phyloP scores from a whole-genome alignment of 2,329 filamentous ascomycete genomes.

The Pseudogymnoascus sp. region DNA sequence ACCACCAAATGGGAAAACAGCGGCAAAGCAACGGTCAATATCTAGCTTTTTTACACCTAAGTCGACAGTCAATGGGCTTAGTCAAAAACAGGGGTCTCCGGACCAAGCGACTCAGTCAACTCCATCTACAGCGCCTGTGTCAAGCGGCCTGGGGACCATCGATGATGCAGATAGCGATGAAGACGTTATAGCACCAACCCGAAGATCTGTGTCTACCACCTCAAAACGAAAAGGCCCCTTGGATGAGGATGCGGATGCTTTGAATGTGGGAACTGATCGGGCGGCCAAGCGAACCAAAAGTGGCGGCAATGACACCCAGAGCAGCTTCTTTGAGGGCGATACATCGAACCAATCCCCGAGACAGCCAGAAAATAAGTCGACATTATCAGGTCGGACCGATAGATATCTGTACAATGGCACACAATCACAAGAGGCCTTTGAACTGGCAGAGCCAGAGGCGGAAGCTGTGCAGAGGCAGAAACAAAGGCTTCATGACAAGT shows the following conservation, averaged over 20 bases:
- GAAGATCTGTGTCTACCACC: constrained; percentile 17
- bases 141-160: constrained; percentile 15
- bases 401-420: constrained; percentile 43
- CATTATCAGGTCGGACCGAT: constrained; percentile 37
- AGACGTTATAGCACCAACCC: constrained; percentile 18
- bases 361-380: constrained; percentile 18
- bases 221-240: constrained; percentile 43
- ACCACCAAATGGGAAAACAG: constrained; percentile 20
- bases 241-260: constrained; percentile 39
- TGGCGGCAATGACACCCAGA: constrained; percentile 33
- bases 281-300: constrained; percentile 39
- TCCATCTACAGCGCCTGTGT: constrained; percentile 19
- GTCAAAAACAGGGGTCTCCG: constrained; percentile 15
- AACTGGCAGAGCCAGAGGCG: constrained; percentile 37
- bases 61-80: constrained; percentile 38
- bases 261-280: constrained; percentile 32
- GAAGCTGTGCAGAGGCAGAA: constrained; percentile 49
- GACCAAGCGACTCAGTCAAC: constrained; percentile 31
- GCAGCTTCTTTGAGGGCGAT: constrained; percentile 35
- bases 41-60: constrained; percentile 76
- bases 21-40: constrained; percentile 63
- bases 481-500: constrained; percentile 68
- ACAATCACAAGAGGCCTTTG: constrained; percentile 18
- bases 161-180: constrained; percentile 26
- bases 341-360: constrained; percentile 27